Base-by-base conservation (phyloP, 2,329 filamentous ascomycete species). In the Chaetomium globosum region DNA sequence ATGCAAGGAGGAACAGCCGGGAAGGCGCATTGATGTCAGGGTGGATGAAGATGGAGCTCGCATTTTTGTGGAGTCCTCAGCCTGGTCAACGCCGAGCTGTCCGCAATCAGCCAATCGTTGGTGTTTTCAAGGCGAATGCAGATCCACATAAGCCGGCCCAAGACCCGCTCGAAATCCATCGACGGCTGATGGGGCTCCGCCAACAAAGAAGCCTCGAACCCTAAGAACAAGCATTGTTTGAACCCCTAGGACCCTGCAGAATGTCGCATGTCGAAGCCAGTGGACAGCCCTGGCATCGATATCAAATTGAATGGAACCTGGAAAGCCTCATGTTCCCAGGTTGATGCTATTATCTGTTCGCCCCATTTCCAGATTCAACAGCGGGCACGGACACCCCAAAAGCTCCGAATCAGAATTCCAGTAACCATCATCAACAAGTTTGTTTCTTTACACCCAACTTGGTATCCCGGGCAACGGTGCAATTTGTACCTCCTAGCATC, bases 11-110 rank as follows among this genome's bases (percentile, higher is more conserved):
- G 63, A 67, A 65, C 56, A 46, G 63, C 63, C 58, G 52, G 51
- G 62, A 39, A 48, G 55, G 59, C 57, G 57, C 49, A 70, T 72
- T 74, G 73, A 74, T 71, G 73, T 71, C 71, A 73, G 69, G 67
- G 69, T 67, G 30, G 49, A 65, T 61, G 46, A 46, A 39, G 66
- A 68, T 65, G 69, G 66, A 69, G 65, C 67, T 68, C 58, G 63
- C 53, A 65, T 61, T 67, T 62, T 19, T 58, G 69, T 69, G 67
- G 70, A 65, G 69, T 59, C n/a, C 21, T 39, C 56, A 55, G 48
- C 46, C 58, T 57, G 60, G 21, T 28, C 16, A 49, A 13, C 36
- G 60, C 53, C 53, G 53, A 66, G 58, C 61, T 62, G 48, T 23
- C 52, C 31, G 23, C 39, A 56, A n/a, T 19, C 51, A 10, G 49